These are phyloP conservation scores for Microdochium bolleyi DNA, from an alignment of 2,329 filamentous ascomycete genomes.

Conservation along the genomic window DNA sequence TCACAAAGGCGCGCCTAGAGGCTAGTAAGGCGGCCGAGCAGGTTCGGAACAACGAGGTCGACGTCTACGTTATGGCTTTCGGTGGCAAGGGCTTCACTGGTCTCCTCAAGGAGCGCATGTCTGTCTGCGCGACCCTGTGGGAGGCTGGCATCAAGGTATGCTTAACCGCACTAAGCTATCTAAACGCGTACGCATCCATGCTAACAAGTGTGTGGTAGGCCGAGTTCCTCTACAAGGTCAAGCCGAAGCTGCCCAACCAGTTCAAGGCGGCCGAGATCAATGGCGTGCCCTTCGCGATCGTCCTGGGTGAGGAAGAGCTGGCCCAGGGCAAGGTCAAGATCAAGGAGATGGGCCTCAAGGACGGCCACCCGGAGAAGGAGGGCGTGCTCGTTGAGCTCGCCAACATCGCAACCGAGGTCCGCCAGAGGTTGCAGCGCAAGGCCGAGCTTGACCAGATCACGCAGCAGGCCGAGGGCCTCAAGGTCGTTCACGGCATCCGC, in stretches of 20 bases:
- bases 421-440: conserved; percentile 25
- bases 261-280: conserved; percentile 83
- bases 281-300: conserved; percentile 77
- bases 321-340: conserved; percentile 76
- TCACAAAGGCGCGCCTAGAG: conserved; percentile 62
- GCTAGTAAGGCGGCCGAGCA: conserved; percentile 28
- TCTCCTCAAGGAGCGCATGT: conserved; percentile 76
- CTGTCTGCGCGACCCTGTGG: conserved; percentile 70
- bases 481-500: conserved; percentile 38
- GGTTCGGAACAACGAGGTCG: conserved; percentile 65
- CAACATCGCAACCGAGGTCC: conserved; percentile 57
- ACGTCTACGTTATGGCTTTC: conserved; percentile 93
- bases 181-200: conserved; percentile 1
- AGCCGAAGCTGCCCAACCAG: conserved; percentile 80
- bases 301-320: conserved; percentile 86
- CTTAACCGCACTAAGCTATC: conserved; percentile 1
- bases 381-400: conserved; percentile 64
- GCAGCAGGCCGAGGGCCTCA: conserved; percentile 33
- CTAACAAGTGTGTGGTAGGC: conserved; percentile 39
- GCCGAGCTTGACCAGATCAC: conserved; percentile 34
- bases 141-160: conserved; percentile 74
- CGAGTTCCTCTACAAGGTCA: conserved; percentile 83
- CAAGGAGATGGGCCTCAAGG: conserved; percentile 66
- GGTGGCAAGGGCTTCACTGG: conserved; percentile 79
- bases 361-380: conserved; percentile 85